Base-by-base conservation (phyloP, 1,139 yeast genomes). In the Suhomyces bokatorum region DNA sequence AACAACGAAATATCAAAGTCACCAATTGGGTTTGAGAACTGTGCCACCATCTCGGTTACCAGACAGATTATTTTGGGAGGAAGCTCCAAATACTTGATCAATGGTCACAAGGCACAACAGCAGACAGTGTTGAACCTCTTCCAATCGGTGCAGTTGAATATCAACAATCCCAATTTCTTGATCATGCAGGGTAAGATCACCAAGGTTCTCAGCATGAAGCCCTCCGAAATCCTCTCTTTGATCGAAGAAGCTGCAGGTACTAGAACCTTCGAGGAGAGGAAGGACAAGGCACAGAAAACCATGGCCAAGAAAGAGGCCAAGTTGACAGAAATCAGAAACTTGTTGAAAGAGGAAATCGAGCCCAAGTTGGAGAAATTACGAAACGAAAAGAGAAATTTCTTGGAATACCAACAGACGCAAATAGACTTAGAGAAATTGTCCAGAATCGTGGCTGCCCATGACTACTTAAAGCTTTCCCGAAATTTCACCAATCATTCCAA, bases 171-270 rank as follows among this genome's bases (percentile, higher is more conserved):
- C 30, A 95, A 93, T 64, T 95, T 95, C 65, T 75, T 95, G 57
- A 95, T 95, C 59, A 93, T 95, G 99, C 99, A 95, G 67, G 99
- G 99, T 48, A 87, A 89, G 60, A 95, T 95, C 66, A 95, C 99
- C 30, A 93, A 95, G 63, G 98, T 95, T 47, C 76, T 95, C 59
- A 93, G 95, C 64, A 93, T 93, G 99, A 90, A 88, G 58, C 95
- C 99, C 1, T 69, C 81, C 2, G 99, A 95, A 62, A 87, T 91
- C 30, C 69, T 95, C 54, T 84, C 97, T 3, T 75, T 93, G 54
- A 90, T 95, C 48, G 99, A 93, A 67, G 99, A 95, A 67, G 99
- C 99, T 0, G 97, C 99, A 0, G 99, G 99, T 7, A 95, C 99
- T 0, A 80, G 95, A 51, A 88, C 95, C 75, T 95, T 89, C 61